These are phyloP conservation scores for Theobroma cacao DNA, from an alignment of 345 rosid genomes.

Conservation along the genomic window DNA sequence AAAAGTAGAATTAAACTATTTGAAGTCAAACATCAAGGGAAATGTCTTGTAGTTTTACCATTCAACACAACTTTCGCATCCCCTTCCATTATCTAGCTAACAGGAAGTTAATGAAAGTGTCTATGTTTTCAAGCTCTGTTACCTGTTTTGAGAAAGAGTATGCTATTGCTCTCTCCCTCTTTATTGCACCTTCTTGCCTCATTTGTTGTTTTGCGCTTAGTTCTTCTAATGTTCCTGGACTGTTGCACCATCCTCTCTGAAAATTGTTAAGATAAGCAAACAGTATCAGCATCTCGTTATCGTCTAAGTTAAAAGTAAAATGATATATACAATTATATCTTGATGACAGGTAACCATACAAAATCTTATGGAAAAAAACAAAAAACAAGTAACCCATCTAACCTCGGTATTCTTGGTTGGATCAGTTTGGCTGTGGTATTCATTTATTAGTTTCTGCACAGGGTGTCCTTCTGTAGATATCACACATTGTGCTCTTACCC, in stretches of 20 bases:
- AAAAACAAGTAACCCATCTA: not conserved
- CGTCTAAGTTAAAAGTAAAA: not conserved
- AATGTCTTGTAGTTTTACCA: not conserved
- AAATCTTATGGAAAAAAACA: not conserved
- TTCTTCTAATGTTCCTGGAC: not conserved
- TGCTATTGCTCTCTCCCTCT: constrained; percentile 7
- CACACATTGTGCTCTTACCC: constrained; percentile 54
- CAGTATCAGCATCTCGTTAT: not conserved
- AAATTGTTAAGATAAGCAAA: not conserved
- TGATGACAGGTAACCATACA: not conserved
- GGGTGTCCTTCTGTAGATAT: constrained; percentile 40
- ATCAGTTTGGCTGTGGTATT: constrained; percentile 26
- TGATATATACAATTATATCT: not conserved
- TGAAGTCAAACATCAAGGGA: not conserved
- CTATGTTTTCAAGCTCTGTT: not conserved
- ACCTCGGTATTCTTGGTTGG: constrained; percentile 79
- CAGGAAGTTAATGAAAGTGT: constrained; percentile 14
- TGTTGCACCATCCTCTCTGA: constrained; percentile 3
- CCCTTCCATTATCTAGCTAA: not conserved
- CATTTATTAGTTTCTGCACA: constrained; percentile 20
- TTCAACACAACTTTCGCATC: not conserved
- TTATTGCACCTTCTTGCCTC: constrained; percentile 4
- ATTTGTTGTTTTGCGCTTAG: not conserved
- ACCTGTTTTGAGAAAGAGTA: constrained; percentile 9
- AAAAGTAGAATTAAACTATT: constrained; percentile 10